phyloP scores from a whole-genome alignment of 2,329 filamentous ascomycete genomes.

The Pseudogymnoascus sp. region DNA sequence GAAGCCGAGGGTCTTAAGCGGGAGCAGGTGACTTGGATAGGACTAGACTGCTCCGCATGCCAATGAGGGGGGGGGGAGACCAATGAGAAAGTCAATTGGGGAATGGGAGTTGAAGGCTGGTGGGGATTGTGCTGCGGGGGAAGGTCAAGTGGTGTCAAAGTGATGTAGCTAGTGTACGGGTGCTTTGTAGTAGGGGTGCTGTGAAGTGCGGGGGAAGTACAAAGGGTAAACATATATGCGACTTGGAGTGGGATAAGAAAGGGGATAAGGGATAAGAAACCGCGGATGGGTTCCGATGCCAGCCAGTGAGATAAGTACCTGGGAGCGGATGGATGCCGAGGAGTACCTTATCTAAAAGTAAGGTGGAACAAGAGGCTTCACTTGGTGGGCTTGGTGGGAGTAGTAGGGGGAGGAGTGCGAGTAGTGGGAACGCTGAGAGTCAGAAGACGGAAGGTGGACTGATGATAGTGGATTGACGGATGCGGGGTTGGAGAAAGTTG shows the following conservation, averaged over 20 bases:
- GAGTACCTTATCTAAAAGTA: neutral
- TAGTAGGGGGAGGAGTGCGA: no score
- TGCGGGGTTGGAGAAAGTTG: neutral
- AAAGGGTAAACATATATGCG: neutral
- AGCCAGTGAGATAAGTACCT: neutral
- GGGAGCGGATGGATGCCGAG: neutral
- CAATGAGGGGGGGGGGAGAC: neutral
- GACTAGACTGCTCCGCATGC: neutral
- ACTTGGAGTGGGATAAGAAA: neutral
- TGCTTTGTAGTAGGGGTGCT: neutral
- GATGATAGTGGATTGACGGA: neutral
- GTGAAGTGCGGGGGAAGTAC: neutral
- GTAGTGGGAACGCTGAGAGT: neutral
- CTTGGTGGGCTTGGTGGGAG: neutral
- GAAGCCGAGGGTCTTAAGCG: neutral
- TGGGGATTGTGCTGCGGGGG: neutral
- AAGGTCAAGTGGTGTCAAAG: neutral
- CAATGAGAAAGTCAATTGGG: neutral
- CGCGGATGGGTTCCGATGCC: neutral
- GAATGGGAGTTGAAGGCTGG: neutral
- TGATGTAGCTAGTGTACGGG: neutral
- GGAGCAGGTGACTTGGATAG: neutral
- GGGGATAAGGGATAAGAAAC: neutral
- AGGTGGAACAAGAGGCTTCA: neutral
- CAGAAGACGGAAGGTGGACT: slow-evolving; percentile 2